Percentiles rank a stretch among this genome's conserved stretches.
These are phyloP conservation scores for Tulasnella sp. DNA, from an alignment of 768 basidiomycete species.

Conservation along the genomic window DNA sequence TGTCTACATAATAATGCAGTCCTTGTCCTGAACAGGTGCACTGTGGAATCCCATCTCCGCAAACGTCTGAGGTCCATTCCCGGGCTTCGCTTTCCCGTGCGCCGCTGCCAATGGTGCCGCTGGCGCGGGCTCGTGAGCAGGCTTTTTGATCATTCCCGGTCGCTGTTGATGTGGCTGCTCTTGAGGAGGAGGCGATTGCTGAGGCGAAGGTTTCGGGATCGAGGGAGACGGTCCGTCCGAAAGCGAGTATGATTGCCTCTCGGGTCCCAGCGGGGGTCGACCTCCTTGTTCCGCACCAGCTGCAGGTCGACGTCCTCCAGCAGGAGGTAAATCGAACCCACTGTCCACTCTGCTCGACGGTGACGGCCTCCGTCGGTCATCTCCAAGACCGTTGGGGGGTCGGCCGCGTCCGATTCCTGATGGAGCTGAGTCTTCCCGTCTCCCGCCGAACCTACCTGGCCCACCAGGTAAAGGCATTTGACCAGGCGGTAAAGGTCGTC, in stretches of 20 bases:
- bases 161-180: conserved; percentile 4
- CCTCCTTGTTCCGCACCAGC: background rate
- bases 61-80: conserved; percentile 67
- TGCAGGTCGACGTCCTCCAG: background rate
- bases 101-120: background rate
- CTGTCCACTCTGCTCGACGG: background rate
- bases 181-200: background rate
- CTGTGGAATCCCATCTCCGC: conserved; percentile 91
- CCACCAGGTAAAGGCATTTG: conserved; percentile 31
- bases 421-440: conserved; percentile 18
- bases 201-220: background rate
- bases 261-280: background rate
- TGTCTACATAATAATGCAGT: conserved; percentile 80
- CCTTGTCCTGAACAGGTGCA: conserved; percentile 71
- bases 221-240: background rate
- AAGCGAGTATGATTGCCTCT: background rate
- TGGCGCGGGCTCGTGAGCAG: background rate
- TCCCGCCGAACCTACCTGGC: conserved; percentile 28
- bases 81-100: conserved; percentile 1
- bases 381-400: background rate
- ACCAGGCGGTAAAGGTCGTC: conserved; percentile 34
- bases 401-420: background rate
- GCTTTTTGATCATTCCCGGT: background rate
- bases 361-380: background rate
- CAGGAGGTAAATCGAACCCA: background rate